Evolutionary conservation across 768 basidiomycete species (phyloP).

Genomic region (Russula compacta): DNA sequence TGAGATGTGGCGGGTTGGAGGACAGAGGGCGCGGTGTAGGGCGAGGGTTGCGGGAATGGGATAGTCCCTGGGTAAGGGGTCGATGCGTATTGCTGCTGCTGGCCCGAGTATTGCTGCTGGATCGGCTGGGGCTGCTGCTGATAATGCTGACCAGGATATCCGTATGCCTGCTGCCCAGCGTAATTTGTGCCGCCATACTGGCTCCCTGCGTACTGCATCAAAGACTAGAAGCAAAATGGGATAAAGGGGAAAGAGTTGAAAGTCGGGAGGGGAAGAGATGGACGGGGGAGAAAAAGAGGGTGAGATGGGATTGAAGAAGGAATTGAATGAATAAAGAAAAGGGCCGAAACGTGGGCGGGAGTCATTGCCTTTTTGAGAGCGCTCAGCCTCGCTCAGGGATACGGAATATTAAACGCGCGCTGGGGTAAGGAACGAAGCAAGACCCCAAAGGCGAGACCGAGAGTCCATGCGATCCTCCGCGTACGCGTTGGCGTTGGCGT

Average conservation of each 20-base stretch:
- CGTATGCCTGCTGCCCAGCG: slow-evolving; percentile 3
- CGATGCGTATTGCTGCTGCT: slow-evolving; percentile 14
- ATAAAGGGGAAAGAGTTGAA: neutral
- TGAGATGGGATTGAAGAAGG: neutral
- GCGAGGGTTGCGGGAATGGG: slow-evolving; percentile 15
- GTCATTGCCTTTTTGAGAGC: slow-evolving; percentile 18
- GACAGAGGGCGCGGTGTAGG: neutral
- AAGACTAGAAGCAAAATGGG: neutral
- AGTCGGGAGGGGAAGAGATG: neutral
- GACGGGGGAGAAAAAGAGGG: slow-evolving; percentile 11
- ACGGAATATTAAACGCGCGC: neutral
- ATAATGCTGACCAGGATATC: slow-evolving; percentile 10
- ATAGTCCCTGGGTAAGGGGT: slow-evolving; percentile 1
- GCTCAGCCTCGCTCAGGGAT: neutral
- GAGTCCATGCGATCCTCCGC: neutral
- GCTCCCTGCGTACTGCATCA: slow-evolving; percentile 10
- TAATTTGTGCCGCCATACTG: slow-evolving; percentile 6
- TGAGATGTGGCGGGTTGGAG: slow-evolving; percentile 9
- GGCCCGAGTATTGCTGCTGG: slow-evolving; percentile 18
- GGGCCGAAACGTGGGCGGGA: slow-evolving; percentile 13
- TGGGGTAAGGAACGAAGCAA: neutral
- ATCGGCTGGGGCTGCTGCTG: slow-evolving; percentile 18
- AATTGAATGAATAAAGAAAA: neutral
- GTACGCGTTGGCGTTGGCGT: neutral
- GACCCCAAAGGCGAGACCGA: neutral